These are phyloP conservation scores for Kwoniella botswanensis DNA, from an alignment of 768 basidiomycete species.

Conservation along the genomic window DNA sequence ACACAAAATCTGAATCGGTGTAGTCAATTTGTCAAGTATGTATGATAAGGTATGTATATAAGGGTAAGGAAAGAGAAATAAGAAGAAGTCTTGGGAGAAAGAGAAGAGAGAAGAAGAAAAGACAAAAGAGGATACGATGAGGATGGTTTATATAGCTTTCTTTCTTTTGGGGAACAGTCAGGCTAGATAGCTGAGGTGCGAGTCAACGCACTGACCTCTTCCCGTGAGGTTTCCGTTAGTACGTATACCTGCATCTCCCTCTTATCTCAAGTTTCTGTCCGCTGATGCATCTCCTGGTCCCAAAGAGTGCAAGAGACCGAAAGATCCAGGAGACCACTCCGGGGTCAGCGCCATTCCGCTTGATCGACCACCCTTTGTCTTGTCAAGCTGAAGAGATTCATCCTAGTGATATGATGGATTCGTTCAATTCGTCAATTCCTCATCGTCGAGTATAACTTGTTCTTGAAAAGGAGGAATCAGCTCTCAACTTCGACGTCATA, in stretches of 20 bases:
- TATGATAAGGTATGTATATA: background rate
- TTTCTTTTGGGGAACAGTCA: background rate
- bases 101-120: conserved; percentile 6
- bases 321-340: too few relatives aligned
- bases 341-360: too few relatives aligned
- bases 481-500: background rate
- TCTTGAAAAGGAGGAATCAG: too few relatives aligned
- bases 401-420: too few relatives aligned
- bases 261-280: background rate
- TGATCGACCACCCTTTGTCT: too few relatives aligned
- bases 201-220: background rate
- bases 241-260: background rate
- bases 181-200: too few relatives aligned
- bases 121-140: background rate
- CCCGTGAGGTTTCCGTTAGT: background rate
- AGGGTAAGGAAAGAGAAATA: background rate
- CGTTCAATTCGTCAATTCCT: too few relatives aligned
- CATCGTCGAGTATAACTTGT: too few relatives aligned
- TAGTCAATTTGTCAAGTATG: background rate
- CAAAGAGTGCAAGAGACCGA: too few relatives aligned
- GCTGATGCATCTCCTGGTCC: background rate
- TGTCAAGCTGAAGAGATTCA: too few relatives aligned
- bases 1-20: background rate
- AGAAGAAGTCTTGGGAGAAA: background rate
- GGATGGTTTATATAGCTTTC: conserved; percentile 12